Conservation (phyloP, 1,284 basidiomycete species). For the Fomitopsis palustris region DNA sequence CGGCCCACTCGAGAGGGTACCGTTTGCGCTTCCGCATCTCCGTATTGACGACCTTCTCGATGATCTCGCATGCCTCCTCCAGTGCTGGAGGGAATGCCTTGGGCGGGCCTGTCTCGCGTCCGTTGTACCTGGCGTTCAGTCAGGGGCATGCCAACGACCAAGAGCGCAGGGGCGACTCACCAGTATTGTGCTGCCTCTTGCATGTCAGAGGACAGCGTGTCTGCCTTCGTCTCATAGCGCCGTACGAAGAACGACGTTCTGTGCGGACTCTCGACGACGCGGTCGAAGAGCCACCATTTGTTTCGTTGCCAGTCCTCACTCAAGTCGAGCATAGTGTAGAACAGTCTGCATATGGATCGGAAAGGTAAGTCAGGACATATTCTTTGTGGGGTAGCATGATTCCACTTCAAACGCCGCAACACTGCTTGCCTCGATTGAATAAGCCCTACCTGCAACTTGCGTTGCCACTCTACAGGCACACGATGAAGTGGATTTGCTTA, state of each 20-base stretch:
- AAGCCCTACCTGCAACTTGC: too few relatives aligned
- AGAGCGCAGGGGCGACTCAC: constrained; percentile 31
- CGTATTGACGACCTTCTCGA: constrained; percentile 77
- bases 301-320: constrained; percentile 68
- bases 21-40: constrained; percentile 62
- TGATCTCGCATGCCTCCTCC: constrained; percentile 73
- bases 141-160: neutral
- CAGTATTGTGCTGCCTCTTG: constrained; percentile 66
- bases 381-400: neutral
- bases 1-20: constrained; percentile 74
- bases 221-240: constrained; percentile 23
- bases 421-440: too few relatives aligned
- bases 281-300: constrained; percentile 83
- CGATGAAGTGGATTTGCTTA: constrained; percentile 1
- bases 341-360: constrained; percentile 39
- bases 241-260: constrained; percentile 76
- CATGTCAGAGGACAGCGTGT: constrained; percentile 43
- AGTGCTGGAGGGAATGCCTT: constrained; percentile 65
- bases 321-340: constrained; percentile 64
- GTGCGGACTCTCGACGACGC: constrained; percentile 80
- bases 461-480: neutral
- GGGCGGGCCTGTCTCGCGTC: constrained; percentile 55
- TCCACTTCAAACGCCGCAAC: too few relatives aligned
- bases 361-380: neutral
- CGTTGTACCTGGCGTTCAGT: constrained; percentile 66